Evolutionary conservation across 192 early-diverging fungal species (phyloP).

Genomic region (Martensiomyces pterosporus): DNA sequence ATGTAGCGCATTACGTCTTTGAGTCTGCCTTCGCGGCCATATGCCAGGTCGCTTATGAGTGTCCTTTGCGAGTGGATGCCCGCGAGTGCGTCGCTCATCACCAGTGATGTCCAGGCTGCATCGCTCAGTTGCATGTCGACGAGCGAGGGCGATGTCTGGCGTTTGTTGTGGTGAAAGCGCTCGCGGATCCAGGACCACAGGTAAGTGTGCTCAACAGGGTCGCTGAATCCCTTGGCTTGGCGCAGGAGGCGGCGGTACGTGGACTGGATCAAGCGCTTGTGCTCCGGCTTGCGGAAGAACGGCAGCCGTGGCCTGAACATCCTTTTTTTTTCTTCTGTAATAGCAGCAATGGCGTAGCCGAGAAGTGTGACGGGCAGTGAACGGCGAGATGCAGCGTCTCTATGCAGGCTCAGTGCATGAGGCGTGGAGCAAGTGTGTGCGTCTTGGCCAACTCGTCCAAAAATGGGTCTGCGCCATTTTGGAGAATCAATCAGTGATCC

Average conservation of each 20-base stretch:
- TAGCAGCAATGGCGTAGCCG: too few species aligned
- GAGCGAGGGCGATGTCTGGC: conserved; percentile 23
- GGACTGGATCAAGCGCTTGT: conserved; percentile 9
- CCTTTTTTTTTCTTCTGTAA: too few species aligned
- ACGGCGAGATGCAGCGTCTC: too few species aligned
- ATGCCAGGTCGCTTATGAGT: conserved; percentile 41
- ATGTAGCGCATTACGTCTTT: conserved; percentile 27
- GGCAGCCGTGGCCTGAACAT: conserved; percentile 35
- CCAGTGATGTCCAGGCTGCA: conserved; percentile 13
- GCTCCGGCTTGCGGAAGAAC: conserved; percentile 30
- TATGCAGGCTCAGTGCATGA: too few species aligned
- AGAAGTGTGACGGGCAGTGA: too few species aligned
- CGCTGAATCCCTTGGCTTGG: conserved; percentile 14
- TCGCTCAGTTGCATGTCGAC: conserved; percentile 24
- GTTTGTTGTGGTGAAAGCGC: conserved; percentile 43
- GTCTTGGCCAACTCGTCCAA: too few species aligned
- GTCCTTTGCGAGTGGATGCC: conserved; percentile 8
- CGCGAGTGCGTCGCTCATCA: conserved; percentile 20
- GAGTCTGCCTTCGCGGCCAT: conserved; percentile 38
- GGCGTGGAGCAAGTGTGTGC: too few species aligned
- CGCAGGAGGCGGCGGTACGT: conserved; percentile 31
- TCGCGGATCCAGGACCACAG: conserved; percentile 49
- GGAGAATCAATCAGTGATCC: too few species aligned
- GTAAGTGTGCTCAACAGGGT: conserved; percentile 40
- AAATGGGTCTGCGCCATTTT: too few species aligned